phyloP scores from a whole-genome alignment of 805 yeast species.

The Spathaspora passalidarum region DNA sequence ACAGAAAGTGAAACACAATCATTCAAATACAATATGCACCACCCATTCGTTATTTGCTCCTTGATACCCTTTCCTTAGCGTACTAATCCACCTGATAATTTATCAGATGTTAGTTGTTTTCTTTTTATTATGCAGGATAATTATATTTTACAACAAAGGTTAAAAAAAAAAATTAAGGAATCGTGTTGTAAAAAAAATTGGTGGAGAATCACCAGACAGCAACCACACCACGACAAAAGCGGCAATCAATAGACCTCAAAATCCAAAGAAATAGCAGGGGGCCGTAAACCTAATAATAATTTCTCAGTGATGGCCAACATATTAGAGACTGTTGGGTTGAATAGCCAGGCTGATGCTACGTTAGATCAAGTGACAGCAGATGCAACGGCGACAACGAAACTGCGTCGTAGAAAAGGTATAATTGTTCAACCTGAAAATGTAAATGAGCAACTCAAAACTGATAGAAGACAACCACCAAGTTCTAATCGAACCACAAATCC shows the following conservation, averaged over 20 bases:
- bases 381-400: neutral
- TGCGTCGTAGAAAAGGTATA: neutral
- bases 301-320: slow-evolving; percentile 3
- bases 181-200: slow-evolving; percentile 2
- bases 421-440: neutral
- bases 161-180: neutral
- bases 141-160: neutral
- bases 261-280: no score
- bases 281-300: no score
- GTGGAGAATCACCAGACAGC: neutral
- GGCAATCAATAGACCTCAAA: neutral
- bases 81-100: no score
- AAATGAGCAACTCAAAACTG: neutral
- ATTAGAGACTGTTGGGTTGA: slow-evolving; percentile 6
- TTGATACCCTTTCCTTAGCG: no score
- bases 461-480: slow-evolving; percentile 6
- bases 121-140: neutral
- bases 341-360: slow-evolving; percentile 1
- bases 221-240: neutral
- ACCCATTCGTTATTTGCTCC: no score
- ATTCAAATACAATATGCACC: no score
- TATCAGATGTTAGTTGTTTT: no score
- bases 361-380: neutral
- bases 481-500: slow-evolving; percentile 5
- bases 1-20: no score